A percentile compares a stretch with the other conserved stretches of the same genome.
Evolutionary conservation across 2,329 filamentous ascomycete genomes (phyloP).

Genomic region (Rhynchosporium graminicola): DNA sequence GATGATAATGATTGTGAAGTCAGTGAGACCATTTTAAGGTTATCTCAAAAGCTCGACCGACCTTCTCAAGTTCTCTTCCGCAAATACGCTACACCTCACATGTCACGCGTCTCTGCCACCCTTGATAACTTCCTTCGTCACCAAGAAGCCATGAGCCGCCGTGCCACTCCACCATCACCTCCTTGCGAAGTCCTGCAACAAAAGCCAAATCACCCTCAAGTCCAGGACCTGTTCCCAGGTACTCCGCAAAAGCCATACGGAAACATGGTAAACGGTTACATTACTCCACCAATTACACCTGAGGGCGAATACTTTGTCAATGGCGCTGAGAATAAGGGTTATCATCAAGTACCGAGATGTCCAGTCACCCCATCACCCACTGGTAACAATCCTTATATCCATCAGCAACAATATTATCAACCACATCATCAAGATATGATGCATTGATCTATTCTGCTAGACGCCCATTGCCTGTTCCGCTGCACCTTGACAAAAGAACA

Average conservation of each 20-base stretch:
- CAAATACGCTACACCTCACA: constrained; percentile 68
- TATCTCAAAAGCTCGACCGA: constrained; percentile 60
- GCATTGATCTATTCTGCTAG: constrained; percentile 29
- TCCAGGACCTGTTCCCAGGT: constrained; percentile 62
- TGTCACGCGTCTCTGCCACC: constrained; percentile 63
- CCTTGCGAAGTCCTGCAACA: constrained; percentile 51
- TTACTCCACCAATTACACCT: constrained; percentile 84
- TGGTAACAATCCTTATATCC: constrained; percentile 46
- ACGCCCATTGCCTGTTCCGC: constrained; percentile 6
- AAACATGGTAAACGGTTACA: constrained; percentile 69
- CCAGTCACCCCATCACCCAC: constrained; percentile 63
- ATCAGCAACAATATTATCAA: constrained; percentile 46
- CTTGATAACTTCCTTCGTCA: constrained; percentile 68
- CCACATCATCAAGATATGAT: constrained; percentile 49
- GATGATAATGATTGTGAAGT: constrained; percentile 70
- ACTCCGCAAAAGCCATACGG: constrained; percentile 74
- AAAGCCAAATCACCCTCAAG: constrained; percentile 44
- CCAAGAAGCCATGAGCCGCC: constrained; percentile 57
- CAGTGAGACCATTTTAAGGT: constrained; percentile 59
- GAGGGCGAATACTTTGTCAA: constrained; percentile 59
- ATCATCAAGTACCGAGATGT: constrained; percentile 47
- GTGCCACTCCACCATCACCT: constrained; percentile 62
- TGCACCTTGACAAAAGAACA: not conserved
- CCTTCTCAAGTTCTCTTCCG: constrained; percentile 67
- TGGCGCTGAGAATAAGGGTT: constrained; percentile 34